Base-by-base conservation (phyloP, 2,329 filamentous ascomycete species). In the Trichophyton schoenleinii region DNA sequence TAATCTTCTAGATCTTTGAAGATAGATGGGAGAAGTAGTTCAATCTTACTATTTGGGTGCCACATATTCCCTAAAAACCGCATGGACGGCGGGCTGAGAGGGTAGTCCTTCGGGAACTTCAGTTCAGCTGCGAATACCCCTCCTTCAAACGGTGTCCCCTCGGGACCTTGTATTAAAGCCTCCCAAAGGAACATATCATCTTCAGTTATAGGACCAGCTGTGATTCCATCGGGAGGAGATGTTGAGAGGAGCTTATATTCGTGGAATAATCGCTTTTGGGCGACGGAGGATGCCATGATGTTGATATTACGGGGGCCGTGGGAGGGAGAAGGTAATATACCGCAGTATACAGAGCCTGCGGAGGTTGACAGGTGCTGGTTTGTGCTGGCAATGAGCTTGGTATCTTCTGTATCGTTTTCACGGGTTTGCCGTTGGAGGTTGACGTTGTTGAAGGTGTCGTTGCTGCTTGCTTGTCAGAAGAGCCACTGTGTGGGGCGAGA, bases 131-230 rank as follows among this genome's bases (percentile, higher is more conserved):
- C 90, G 73, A 97, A 99, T 63, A 99, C 85, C 60, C 94, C 94
- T 63, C 91, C 92, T 78, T 95, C 92, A 69, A 95, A 99, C 0
- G 94, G 94, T 1, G 94, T 99, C 64, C 88, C 94, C 71, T 96
- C 91, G 11, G 94, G 94, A 0, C 94, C 94, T 75, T 95, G 87
- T 70, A 99, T 97, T 64, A 97, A 79, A 7, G 91, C 94, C 78
- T 99, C 94, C 94, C 94, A 99, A 70, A 89, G 80, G 69, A 96
- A 88, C 71, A 97, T 86, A 78, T 99, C 91, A 74, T 97, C 94
- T 79, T 99, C 94, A 66, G 83, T 88, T 64, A 96, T 80, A 38
- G 94, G 94, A 20, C 94, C 94, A 15, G 94, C 94, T 63, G 89
- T 95, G 77, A 99, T 97, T 73, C 94, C 94, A 64, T 97, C 92